Evolutionary conservation across 1,284 basidiomycete genomes (phyloP), one percentile per base, ranked within the genome.

Genomic region (Ceratobasidium sp.): DNA sequence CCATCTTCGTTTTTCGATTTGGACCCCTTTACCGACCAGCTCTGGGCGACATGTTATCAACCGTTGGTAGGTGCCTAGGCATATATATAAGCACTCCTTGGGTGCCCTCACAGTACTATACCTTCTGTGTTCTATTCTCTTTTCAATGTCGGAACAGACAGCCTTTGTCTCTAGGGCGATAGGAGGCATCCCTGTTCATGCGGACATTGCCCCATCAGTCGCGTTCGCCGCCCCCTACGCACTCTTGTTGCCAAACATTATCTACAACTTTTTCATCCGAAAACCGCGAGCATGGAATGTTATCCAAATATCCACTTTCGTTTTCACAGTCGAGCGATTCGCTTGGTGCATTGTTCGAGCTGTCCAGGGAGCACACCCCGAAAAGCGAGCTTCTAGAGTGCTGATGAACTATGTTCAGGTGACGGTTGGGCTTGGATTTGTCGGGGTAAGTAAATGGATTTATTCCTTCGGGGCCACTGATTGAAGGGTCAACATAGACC

Each of bases 191-290:
- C 78, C 81, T 30, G 78, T 82, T 16, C 79, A 82, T 16, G 73
- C 62, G 1, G 86, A 86, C 79, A 83, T 85, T 65, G 84, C 80
- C 18, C 85, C 86, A 23, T 85, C 85, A 1, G 81, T 86, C n/a
- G 20, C 85, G 8, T 86, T 86, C 78, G 83, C 83, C 3, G 80
- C 82, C 3, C 80, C 85, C 7, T 86, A 85, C 80, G 83, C 79
- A 1, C 64, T 83, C 5, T 80, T 87, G 18, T n/a, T 84, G 3
- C 85, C 84, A 7, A 65, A 86, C 16, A 81, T 84, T 46, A 62
- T 83, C 10, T 85, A 85, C 78, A 83, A 85, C 35, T 62, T 84
- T 70, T 78, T 81, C 20, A 77, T 83, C 52, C 46, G 48, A 27
- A 75, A 75, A 27, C 73, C 73, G 38, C 73, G 73, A 8, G 73